Percentiles rank a stretch among this genome's conserved stretches.
Conservation (phyloP, 2,329 filamentous ascomycete genomes). For the Calonectria fujianensis region DNA sequence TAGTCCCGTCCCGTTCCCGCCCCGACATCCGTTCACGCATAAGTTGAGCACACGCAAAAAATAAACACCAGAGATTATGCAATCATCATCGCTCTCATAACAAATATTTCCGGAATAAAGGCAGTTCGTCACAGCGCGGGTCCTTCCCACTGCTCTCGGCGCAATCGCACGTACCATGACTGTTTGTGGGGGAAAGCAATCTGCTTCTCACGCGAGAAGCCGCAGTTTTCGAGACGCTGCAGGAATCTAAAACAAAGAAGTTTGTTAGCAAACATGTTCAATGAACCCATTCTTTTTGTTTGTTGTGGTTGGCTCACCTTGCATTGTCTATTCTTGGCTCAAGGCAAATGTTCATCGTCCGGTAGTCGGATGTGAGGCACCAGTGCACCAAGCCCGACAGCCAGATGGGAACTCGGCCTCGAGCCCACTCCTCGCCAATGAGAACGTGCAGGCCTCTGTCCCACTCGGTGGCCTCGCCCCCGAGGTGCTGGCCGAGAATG, state of each 20-base stretch:
- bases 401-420: slow-evolving; percentile 89
- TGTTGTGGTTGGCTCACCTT: slow-evolving; percentile 74
- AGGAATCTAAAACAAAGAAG: slow-evolving; percentile 57
- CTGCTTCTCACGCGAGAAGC: slow-evolving; percentile 92
- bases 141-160: slow-evolving; percentile 86
- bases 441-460: slow-evolving; percentile 93
- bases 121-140: slow-evolving; percentile 71
- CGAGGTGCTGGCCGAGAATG: slow-evolving; percentile 80
- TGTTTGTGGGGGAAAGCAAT: slow-evolving; percentile 95
- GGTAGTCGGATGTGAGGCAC: slow-evolving; percentile 83
- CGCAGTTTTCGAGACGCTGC: slow-evolving; percentile 81
- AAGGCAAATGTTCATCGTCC: slow-evolving; percentile 88
- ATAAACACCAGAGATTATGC: slow-evolving; percentile 3
- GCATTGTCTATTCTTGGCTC: slow-evolving; percentile 94
- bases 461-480: slow-evolving; percentile 82
- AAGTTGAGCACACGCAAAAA: slow-evolving; percentile 1
- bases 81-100: slow-evolving; percentile 7
- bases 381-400: slow-evolving; percentile 91
- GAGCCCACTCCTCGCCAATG: slow-evolving; percentile 93
- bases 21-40: background rate
- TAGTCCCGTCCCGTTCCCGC: background rate
- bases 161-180: slow-evolving; percentile 87
- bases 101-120: slow-evolving; percentile 9
- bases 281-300: too few relatives aligned
- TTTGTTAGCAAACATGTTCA: background rate